Evolutionary conservation across 805 yeast species (phyloP), one percentile per base, ranked within the genome.

Genomic region (Cyberlindnera mycetangii): DNA sequence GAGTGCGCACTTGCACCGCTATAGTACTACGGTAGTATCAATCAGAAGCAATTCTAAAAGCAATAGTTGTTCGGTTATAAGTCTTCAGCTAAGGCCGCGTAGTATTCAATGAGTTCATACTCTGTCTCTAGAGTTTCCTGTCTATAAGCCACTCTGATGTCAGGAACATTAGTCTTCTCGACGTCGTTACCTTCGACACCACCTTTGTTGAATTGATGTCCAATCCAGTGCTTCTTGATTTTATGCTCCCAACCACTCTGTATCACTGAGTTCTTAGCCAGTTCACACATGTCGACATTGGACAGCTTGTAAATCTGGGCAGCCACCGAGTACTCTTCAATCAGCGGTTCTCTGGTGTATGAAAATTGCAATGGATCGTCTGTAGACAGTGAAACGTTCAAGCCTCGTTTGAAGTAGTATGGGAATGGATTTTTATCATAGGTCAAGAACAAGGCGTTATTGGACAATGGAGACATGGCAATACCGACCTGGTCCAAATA

Each of bases 311-410:
- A 93, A 54, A 93, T 93, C 66, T 93, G 98, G 0, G 97, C 98
- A 7, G 99, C 99, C 24, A 93, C 98, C 2, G 97, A 88, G 64
- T 90, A 93, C 66, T 93, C 99, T 65, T 93, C 99, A 55, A 93
- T 93, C 59, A 93, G 74, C 14, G 99, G 98, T 61, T 93, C 99
- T 59, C 95, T 81, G 25, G 99, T 93, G 68, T 89, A 93, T 0
- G 97, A 86, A 62, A 93, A 93, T 68, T 95, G 99, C 41, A 93
- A 73, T 7, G 99, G 99, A 70, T 93, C 99, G 67, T 93, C 99
- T 0, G 98, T 89, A 0, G 97, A 90, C 44, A 93, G 70, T 0
- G 97, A 89, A 32, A 93, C 97, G 59, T 92, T 92, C 62, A 93
- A 71, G 2, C 99, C 99, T 61, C 93, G 81, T 60, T 84, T 85